Evolutionary conservation across 805 yeast species (phyloP), one percentile per base, ranked within the genome.

Genomic region (Candida khao-thaluensis): DNA sequence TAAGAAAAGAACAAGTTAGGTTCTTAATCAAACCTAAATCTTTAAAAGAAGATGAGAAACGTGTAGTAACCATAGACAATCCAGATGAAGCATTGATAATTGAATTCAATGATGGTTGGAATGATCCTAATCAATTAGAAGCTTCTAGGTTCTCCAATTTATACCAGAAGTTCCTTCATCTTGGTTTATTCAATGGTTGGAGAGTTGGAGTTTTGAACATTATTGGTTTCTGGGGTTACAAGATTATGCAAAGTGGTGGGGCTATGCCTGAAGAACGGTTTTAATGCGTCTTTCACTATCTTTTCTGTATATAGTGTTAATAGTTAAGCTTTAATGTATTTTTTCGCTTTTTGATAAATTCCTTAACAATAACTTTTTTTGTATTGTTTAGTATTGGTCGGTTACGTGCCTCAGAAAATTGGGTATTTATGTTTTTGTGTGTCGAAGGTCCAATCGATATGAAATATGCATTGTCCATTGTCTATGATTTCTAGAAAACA

Each of bases 181-280:
- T 47, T 26, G 70, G 70, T 1, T 57, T 69, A 38, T 90, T 86
- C 72, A 76, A 91, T 49, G 99, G 98, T 25, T 91, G 98, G 98
- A 77, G 87, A 57, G 81, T 88, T 29, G 95, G 95, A 20, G 69
- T 85, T 8, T 59, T 88, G 42, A 87, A 91, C 44, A 76, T 86
- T 3, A 59, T 85, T 35, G 93, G 95, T 8, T 81, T 82, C 37
- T 91, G 95, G 84, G 90, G 95, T 2, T 72, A 85, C 48, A 72
- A 76, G 38, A 63, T 84, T 37, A 54, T 83, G 47, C 66, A 69
- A 47, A 70, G 66, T 42, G 76, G 78, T 15, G 45, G 59, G 8
- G 76, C 69, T 30, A 41, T 60, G 30, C 52, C 47, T 35, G 66
- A 60, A 42, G 69, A 64, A 40, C 47, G 60, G 35, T 52, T 63